phyloP scores from a whole-genome alignment of 2,329 filamentous ascomycete species.

The Albifimbria verrucaria region DNA sequence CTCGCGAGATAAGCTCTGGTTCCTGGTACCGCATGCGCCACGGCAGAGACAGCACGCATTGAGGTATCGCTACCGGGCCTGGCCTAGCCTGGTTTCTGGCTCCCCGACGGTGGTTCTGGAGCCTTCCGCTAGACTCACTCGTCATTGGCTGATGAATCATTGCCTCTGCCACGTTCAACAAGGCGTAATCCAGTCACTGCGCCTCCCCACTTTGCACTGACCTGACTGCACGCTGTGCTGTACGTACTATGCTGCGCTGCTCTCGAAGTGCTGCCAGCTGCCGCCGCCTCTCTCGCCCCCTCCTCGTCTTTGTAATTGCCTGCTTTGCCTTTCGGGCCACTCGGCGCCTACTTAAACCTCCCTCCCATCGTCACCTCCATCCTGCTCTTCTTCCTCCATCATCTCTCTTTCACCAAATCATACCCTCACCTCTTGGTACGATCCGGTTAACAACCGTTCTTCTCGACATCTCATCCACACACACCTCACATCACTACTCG shows the following conservation, averaged over 20 bases:
- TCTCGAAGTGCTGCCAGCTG: too few relatives aligned
- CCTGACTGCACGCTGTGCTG: too few relatives aligned
- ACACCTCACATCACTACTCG: slow-evolving; percentile 19
- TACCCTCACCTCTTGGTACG: slow-evolving; percentile 8
- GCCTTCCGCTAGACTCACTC: slow-evolving; percentile 26
- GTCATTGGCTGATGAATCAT: slow-evolving; percentile 36
- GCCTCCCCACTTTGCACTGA: slow-evolving; percentile 13
- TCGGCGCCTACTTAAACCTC: slow-evolving; percentile 28
- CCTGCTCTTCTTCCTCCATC: slow-evolving; percentile 10
- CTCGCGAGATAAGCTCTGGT: slow-evolving; percentile 10
- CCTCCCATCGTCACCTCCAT: slow-evolving; percentile 16
- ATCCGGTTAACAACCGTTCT: slow-evolving; percentile 9
- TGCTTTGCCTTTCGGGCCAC: slow-evolving; percentile 16
- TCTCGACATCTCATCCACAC: slow-evolving; percentile 9
- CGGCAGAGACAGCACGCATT: slow-evolving; percentile 1
- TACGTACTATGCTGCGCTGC: too few relatives aligned
- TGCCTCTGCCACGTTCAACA: slow-evolving; percentile 16
- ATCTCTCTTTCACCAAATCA: slow-evolving; percentile 9
- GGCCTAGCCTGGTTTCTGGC: slow-evolving; percentile 6
- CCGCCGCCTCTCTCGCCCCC: slow-evolving; percentile 17
- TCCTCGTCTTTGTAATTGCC: slow-evolving; percentile 7
- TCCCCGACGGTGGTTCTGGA: slow-evolving; percentile 32
- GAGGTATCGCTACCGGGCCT: neutral
- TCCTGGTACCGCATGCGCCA: slow-evolving; percentile 11
- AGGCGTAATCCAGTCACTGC: slow-evolving; percentile 23